These are phyloP conservation scores for Globisporangium radiosum DNA, from an alignment of 352 stramenopile genomes.

Conservation along the genomic window DNA sequence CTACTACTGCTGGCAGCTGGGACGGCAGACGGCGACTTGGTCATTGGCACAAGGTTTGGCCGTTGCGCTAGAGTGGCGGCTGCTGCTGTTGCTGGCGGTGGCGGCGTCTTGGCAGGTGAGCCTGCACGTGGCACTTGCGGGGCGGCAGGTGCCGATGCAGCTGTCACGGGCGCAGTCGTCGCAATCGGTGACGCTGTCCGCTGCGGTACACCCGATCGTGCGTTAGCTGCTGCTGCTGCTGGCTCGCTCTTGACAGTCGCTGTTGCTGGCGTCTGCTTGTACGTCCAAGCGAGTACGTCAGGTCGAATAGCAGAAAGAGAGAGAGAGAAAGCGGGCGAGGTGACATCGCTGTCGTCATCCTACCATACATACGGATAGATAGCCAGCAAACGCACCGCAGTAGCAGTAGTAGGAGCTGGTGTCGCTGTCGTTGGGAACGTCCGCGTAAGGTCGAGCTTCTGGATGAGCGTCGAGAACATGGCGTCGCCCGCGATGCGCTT, in stretches of 20 bases:
- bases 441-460: constrained; percentile 75
- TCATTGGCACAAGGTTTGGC: constrained; percentile 10
- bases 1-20: background rate
- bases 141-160: background rate
- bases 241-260: constrained; percentile 17
- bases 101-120: too few species aligned
- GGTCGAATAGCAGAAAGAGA: background rate
- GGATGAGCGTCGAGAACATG: constrained; percentile 75
- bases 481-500: constrained; percentile 77
- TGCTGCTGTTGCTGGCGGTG: background rate
- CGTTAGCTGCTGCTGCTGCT: background rate
- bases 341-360: too few species aligned
- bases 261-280: background rate
- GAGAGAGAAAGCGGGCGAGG: background rate
- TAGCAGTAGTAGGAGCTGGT: background rate
- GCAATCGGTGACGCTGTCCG: background rate
- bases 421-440: constrained; percentile 31
- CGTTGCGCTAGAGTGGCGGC: constrained; percentile 13
- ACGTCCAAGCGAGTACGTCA: background rate
- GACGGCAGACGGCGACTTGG: constrained; percentile 1
- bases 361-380: too few species aligned
- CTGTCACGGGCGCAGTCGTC: background rate
- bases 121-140: too few species aligned
- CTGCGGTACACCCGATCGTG: background rate
- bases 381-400: background rate